A percentile compares a stretch with the other conserved stretches of the same genome.
Conservation (phyloP, 768 basidiomycete genomes). For the Lactifluus pinguis region DNA sequence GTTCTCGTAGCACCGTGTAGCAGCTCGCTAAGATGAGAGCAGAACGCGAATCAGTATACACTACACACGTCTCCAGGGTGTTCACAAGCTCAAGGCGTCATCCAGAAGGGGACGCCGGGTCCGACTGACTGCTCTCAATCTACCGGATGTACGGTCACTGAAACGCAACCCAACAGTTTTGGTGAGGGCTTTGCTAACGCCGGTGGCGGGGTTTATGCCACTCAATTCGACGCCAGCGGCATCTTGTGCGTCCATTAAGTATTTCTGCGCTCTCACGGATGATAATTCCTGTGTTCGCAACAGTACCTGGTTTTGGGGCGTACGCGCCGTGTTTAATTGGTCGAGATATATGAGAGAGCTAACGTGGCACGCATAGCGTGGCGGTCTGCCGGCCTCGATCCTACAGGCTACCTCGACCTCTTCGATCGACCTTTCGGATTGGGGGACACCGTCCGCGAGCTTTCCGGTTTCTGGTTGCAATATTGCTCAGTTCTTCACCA, state of each 20-base stretch:
- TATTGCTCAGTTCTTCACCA: slow-evolving; percentile 36
- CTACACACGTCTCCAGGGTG: slow-evolving; percentile 41
- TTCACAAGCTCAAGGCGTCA: slow-evolving; percentile 23
- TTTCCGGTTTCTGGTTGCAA: slow-evolving; percentile 36
- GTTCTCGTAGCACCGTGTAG: background rate
- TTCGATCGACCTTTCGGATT: slow-evolving; percentile 32
- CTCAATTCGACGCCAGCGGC: slow-evolving; percentile 55
- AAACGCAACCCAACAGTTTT: slow-evolving; percentile 33
- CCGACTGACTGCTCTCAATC: slow-evolving; percentile 27
- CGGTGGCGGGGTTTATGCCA: slow-evolving; percentile 61
- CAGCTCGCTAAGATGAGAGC: background rate
- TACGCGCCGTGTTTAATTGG: slow-evolving; percentile 19
- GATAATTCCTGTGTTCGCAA: background rate
- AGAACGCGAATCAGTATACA: slow-evolving; percentile 42
- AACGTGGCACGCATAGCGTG: slow-evolving; percentile 24
- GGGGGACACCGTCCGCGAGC: slow-evolving; percentile 38
- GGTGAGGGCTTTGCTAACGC: slow-evolving; percentile 35
- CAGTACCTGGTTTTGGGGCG: slow-evolving; percentile 45
- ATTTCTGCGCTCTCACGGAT: background rate
- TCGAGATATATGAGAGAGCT: background rate
- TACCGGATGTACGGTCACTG: slow-evolving; percentile 30
- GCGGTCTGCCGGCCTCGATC: slow-evolving; percentile 31
- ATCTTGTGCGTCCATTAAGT: slow-evolving; percentile 31
- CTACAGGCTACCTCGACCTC: slow-evolving; percentile 25
- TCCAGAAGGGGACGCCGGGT: slow-evolving; percentile 29